These are phyloP conservation scores for Macrolepiota fuliginosa DNA, from an alignment of 768 basidiomycete species.

Conservation along the genomic window DNA sequence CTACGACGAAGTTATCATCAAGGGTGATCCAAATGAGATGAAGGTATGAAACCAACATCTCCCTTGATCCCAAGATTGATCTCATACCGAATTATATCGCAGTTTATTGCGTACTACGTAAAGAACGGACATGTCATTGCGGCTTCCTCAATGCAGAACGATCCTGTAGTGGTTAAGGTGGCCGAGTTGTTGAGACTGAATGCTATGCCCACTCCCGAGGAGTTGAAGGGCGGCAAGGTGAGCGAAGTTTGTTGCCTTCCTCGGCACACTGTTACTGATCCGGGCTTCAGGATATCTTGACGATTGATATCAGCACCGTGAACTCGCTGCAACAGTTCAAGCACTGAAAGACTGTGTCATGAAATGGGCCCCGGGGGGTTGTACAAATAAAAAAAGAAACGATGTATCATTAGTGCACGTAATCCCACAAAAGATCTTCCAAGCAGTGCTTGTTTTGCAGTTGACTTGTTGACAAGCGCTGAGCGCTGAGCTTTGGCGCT, in stretches of 20 bases:
- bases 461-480: too few species aligned
- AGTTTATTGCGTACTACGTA: slow-evolving; percentile 83
- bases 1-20: slow-evolving; percentile 76
- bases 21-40: slow-evolving; percentile 71
- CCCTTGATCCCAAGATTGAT: background rate
- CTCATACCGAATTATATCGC: background rate
- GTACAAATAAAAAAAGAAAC: background rate
- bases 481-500: too few species aligned
- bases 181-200: slow-evolving; percentile 76
- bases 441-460: slow-evolving; percentile 16
- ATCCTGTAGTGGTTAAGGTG: slow-evolving; percentile 76
- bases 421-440: background rate
- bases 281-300: slow-evolving; percentile 33
- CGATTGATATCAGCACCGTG: slow-evolving; percentile 37
- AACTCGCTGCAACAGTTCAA: slow-evolving; percentile 25
- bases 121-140: slow-evolving; percentile 63
- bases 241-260: slow-evolving; percentile 5
- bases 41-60: slow-evolving; percentile 49
- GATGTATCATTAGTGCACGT: slow-evolving; percentile 1
- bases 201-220: slow-evolving; percentile 75
- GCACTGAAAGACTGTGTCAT: background rate
- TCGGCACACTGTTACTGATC: background rate
- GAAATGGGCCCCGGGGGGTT: background rate
- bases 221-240: slow-evolving; percentile 76
- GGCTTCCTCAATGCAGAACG: slow-evolving; percentile 78